Conservation (phyloP, 495 filamentous ascomycete species). For the Friedmanniomyces simplex region DNA sequence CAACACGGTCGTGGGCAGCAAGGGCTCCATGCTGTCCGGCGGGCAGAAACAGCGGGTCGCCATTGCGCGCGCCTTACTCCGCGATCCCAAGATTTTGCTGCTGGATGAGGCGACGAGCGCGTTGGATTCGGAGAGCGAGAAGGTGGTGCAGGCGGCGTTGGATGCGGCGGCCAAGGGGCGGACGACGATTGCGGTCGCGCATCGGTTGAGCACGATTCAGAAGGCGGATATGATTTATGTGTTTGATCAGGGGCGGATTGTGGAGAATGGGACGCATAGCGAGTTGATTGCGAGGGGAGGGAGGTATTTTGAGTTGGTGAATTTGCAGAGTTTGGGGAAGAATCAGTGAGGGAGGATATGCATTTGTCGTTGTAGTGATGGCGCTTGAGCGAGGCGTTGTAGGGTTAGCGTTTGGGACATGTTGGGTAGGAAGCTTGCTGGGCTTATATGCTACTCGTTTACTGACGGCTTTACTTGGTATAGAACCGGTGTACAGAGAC, state of each 20-base stretch:
- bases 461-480: too few species aligned
- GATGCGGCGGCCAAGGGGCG: slow-evolving; percentile 58
- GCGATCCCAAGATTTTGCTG: slow-evolving; percentile 71
- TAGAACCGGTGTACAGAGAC: too few species aligned
- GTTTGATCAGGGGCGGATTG: slow-evolving; percentile 54
- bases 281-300: slow-evolving; percentile 51
- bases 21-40: slow-evolving; percentile 32
- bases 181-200: slow-evolving; percentile 77
- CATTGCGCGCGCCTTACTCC: slow-evolving; percentile 41
- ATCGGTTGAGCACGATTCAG: slow-evolving; percentile 63
- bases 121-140: slow-evolving; percentile 62
- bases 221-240: slow-evolving; percentile 69
- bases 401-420: too few species aligned
- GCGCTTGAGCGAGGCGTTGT: slow-evolving; percentile 7
- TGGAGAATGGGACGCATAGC: slow-evolving; percentile 58
- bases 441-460: too few species aligned
- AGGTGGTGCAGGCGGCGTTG: slow-evolving; percentile 58
- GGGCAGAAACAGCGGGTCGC: slow-evolving; percentile 35
- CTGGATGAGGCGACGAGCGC: slow-evolving; percentile 80
- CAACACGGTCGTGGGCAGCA: slow-evolving; percentile 31
- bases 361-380: not conserved
- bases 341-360: slow-evolving; percentile 5
- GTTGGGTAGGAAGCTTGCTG: too few species aligned
- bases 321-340: slow-evolving; percentile 33
- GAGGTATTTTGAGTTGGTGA: slow-evolving; percentile 39